Evolutionary conservation across 2,329 filamentous ascomycete genomes (phyloP).

Genomic region (Thielaviopsis punctulata): DNA sequence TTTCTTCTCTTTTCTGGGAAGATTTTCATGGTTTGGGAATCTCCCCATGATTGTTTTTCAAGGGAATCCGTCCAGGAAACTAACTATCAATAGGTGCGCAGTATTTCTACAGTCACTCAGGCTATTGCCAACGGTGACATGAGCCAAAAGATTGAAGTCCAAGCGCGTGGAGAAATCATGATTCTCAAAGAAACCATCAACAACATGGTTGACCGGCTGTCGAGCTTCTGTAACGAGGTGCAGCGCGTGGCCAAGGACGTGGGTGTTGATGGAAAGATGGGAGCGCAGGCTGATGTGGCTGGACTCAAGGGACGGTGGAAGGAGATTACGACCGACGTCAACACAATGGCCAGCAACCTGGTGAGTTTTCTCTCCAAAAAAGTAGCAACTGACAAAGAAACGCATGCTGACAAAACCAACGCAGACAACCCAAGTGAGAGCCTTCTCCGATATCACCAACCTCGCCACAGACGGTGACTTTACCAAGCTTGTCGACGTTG

Average conservation of each 20-base stretch:
- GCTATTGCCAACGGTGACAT: constrained; percentile 92
- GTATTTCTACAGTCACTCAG: constrained; percentile 86
- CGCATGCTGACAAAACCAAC: background rate
- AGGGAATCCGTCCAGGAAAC: too few relatives aligned
- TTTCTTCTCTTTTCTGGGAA: background rate
- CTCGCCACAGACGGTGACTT: constrained; percentile 94
- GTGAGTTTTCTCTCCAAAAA: constrained; percentile 21
- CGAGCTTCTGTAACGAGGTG: constrained; percentile 90
- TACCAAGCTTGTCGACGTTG: constrained; percentile 88
- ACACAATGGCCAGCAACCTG: constrained; percentile 67
- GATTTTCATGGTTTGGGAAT: too few relatives aligned
- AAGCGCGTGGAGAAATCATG: constrained; percentile 86
- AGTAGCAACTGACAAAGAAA: background rate
- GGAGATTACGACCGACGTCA: constrained; percentile 92
- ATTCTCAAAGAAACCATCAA: constrained; percentile 94
- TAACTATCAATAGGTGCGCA: constrained; percentile 49
- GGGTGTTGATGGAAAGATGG: constrained; percentile 96
- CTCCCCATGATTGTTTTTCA: too few relatives aligned
- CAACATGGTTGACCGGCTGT: constrained; percentile 92
- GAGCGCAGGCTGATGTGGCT: constrained; percentile 85
- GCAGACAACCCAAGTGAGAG: constrained; percentile 79
- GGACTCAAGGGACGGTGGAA: constrained; percentile 92
- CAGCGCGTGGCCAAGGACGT: constrained; percentile 93
- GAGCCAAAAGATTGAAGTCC: constrained; percentile 88
- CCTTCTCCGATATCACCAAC: constrained; percentile 97